A percentile compares a stretch with the other conserved stretches of the same genome.
Evolutionary conservation across 106 monocot species (phyloP).

Genomic region (Phalaenopsis equestris): DNA sequence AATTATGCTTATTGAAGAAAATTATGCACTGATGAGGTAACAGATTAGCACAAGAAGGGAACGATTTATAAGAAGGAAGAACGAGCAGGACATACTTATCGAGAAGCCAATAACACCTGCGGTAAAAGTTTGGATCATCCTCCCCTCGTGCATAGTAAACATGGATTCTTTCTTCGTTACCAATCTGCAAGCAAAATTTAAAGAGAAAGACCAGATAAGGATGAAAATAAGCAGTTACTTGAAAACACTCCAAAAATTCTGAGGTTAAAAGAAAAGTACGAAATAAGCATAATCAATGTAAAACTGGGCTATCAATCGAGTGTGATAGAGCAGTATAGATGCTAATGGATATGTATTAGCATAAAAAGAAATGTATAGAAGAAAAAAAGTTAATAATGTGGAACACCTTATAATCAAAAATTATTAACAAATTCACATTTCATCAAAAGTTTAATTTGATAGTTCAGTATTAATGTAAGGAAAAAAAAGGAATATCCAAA

Average conservation of each 20-base stretch:
- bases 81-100: conserved; percentile 48
- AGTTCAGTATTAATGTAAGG: not conserved
- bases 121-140: conserved; percentile 78
- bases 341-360: not conserved
- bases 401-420: not conserved
- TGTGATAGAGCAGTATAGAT: not conserved
- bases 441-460: conserved; percentile 1
- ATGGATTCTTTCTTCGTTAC: conserved; percentile 87
- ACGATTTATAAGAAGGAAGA: not conserved
- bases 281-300: not conserved
- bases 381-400: not conserved
- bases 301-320: not conserved
- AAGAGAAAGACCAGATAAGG: not conserved
- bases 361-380: not conserved
- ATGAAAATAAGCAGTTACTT: not conserved
- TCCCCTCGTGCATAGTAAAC: conserved; percentile 98
- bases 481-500: not conserved
- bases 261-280: not conserved
- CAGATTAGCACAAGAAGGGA: not conserved
- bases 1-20: not conserved
- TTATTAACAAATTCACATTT: not conserved
- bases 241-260: not conserved
- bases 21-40: not conserved
- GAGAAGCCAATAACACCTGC: conserved; percentile 93
- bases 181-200: conserved; percentile 48